Base-by-base conservation (phyloP, 306 rosid genomes). In the Trichosanthes cucumerina region DNA sequence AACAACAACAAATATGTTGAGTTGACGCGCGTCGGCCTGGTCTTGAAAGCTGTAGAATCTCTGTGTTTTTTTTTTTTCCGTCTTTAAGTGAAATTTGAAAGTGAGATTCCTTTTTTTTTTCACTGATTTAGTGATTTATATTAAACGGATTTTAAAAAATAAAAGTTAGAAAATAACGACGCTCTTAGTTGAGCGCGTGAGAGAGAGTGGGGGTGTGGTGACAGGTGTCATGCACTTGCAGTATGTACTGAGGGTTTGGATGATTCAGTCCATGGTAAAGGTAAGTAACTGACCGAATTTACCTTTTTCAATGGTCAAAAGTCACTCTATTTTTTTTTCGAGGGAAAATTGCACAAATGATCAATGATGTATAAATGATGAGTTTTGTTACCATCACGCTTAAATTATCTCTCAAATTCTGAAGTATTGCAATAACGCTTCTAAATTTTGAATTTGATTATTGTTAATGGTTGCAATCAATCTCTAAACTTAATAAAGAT, bases 221-320 rank as follows among this genome's bases (percentile, higher is more conserved):
- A 5, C 75, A 39, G 0, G 8, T n/a, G 1, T 13, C 36, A 70
- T 41, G 14, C 44, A 34, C 21, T 64, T 8, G 4, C 6, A 34
- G 44, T 63, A 63, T 38, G 33, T 11, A 59, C 21, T 5, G 38
- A 14, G n/a, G 66, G 34, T 59, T 59, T 26, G 73, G 26, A 19
- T 18, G 23, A 39, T n/a, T 66, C 34, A 21, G 19, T 68, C 52
- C 75, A 41, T 52, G 52, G 52, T 66, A 66, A 39, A n/a, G 18
- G 1, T 68, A 44, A n/a, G 1, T 68, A 44, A n/a, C 23, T 46
- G 23, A 13, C 58, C 21, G 1, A 46, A 24, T 46, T 71, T 43
- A 70, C 76, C 36, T 44, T 70, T 70, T 70, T 46, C 31, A 70
- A 70, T 13, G n/a, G 75, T 68, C 18, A 68, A 68, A 58, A 53